Conservation (phyloP, 352 stramenopile genomes). For the Bremia lactucae region DNA sequence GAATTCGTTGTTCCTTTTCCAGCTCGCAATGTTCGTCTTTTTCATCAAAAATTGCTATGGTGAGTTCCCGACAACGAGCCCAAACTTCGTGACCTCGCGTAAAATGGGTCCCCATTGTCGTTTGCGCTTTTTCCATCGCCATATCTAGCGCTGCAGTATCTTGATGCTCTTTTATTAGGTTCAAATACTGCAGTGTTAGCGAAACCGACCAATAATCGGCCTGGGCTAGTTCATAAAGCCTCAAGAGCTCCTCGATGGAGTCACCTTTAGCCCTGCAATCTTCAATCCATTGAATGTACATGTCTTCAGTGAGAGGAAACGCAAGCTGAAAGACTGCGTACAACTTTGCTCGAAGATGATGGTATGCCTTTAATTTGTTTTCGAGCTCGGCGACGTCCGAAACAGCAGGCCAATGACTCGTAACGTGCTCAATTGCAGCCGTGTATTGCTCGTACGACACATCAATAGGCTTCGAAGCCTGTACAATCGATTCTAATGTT, state of each 20-base stretch:
- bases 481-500: slow-evolving; percentile 3
- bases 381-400: slow-evolving; percentile 1
- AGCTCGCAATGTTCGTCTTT: background rate
- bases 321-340: slow-evolving; percentile 36
- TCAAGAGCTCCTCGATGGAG: slow-evolving; percentile 3
- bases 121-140: slow-evolving; percentile 23
- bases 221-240: slow-evolving; percentile 29
- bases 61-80: slow-evolving; percentile 39
- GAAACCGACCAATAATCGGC: slow-evolving; percentile 51
- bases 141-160: slow-evolving; percentile 16
- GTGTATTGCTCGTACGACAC: slow-evolving; percentile 32
- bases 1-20: slow-evolving; percentile 30
- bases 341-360: slow-evolving; percentile 20
- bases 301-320: slow-evolving; percentile 45
- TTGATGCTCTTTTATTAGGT: slow-evolving; percentile 25
- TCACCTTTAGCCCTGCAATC: slow-evolving; percentile 13
- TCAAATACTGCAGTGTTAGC: slow-evolving; percentile 28
- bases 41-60: slow-evolving; percentile 23
- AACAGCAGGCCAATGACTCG: slow-evolving; percentile 18
- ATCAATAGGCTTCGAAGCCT: background rate
- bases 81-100: slow-evolving; percentile 51
- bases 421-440: slow-evolving; percentile 23
- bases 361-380: slow-evolving; percentile 10
- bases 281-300: slow-evolving; percentile 47
- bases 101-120: slow-evolving; percentile 38